Conservation (phyloP, 306 rosid genomes). For the Fagus sylvatica region DNA sequence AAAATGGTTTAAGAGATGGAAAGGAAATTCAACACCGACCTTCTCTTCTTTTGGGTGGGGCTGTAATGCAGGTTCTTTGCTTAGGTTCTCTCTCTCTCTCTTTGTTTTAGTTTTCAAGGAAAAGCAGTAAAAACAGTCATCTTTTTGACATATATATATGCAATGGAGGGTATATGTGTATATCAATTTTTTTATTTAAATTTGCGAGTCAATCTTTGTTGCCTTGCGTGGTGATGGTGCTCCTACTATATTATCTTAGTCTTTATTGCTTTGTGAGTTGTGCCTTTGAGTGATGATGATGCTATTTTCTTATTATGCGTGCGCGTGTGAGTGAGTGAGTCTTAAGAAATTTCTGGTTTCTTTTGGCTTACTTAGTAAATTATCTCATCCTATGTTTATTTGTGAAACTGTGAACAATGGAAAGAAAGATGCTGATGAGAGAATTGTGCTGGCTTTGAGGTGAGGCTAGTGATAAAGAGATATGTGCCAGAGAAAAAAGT, state of each 20-base stretch:
- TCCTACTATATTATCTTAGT: neutral
- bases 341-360: neutral
- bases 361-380: neutral
- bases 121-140: constrained; percentile 38
- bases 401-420: neutral
- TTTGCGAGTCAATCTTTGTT: constrained; percentile 21
- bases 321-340: neutral
- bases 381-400: neutral
- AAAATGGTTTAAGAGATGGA: constrained; percentile 9
- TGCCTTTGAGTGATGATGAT: neutral
- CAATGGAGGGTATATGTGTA: constrained; percentile 50
- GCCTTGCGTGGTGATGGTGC: constrained; percentile 19
- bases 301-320: neutral
- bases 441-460: neutral
- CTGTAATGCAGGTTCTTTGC: constrained; percentile 35
- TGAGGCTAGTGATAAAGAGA: neutral
- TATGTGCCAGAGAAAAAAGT: neutral
- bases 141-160: constrained; percentile 49
- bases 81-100: constrained; percentile 11
- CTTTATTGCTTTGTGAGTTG: neutral
- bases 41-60: constrained; percentile 44
- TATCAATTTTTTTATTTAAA: constrained; percentile 27
- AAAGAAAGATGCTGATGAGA: constrained; percentile 5
- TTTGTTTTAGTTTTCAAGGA: constrained; percentile 18
- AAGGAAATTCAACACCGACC: constrained; percentile 42